Base-by-base conservation (phyloP, 768 basidiomycete genomes). In the Lyophyllum semitale region DNA sequence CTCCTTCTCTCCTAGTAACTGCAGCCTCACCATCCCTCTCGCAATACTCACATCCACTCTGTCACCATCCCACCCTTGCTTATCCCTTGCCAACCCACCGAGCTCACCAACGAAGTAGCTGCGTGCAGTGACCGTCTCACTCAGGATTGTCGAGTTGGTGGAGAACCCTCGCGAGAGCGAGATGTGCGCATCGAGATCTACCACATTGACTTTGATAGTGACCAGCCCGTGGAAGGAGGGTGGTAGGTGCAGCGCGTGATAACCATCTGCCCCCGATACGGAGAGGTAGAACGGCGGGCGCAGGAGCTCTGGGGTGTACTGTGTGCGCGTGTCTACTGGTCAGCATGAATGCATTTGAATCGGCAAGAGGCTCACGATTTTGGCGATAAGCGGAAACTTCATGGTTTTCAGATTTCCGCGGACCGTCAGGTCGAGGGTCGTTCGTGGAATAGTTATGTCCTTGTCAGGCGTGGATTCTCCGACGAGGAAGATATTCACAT, bases 221-320 rank as follows among this genome's bases (percentile, higher is more conserved):
- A 77, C 61, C 2, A 75, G 71, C 0, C 78, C 79, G 40, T 68
- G 71, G 64, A 78, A 77, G 8, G 77, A 74, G n/a, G 65, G 66
- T 23, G 79, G 79, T 12, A 81, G 67, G 33, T 74, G 69, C 8
- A 81, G 64, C 42, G 66, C 64, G 46, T 69, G 51, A 60, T 68
- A 65, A 33, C 71, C 62, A 64, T 76, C 49, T 58, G 69, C 44
- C 12, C 66, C 64, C 4, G 63, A 54, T 0, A 72, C 71, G 9
- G 60, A 53, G 2, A 74, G 53, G 35, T 72, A 68, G 41, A 77
- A 70, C 1, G 75, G 72, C 2, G 68, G 69, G 1, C 77, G 70
- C 3, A 58, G 56, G 17, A 72, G 66, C 11, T 63, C 62, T 1
- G 75, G 73, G 1, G 74, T 75, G 51, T 75, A 69, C 75, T 78